Base-by-base conservation (phyloP, 176 grass and related monocot species). In the Aegilops sharonensis region DNA sequence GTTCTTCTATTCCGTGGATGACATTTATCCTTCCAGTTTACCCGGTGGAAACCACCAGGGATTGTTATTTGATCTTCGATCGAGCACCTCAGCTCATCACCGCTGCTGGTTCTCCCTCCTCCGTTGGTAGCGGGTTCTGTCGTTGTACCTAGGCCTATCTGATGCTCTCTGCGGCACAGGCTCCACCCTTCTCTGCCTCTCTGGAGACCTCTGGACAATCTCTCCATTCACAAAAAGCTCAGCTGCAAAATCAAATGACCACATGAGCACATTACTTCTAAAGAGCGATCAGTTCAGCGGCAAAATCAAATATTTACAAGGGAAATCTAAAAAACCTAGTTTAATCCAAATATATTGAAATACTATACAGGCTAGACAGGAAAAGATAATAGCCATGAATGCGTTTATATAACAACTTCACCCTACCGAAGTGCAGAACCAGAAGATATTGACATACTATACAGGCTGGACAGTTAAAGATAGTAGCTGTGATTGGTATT, bases 121-220 rank as follows among this genome's bases (percentile, higher is more conserved):
- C 15, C 92, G 86, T 5, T 86, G 90, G 1, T 94, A 95, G 30
- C 97, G 90, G 23, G 93, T 94, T 61, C 93, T 86, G 85, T 98
- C 93, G 59, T 92, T 98, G 82, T 98, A 91, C 81, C 96, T 83
- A 39, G 97, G 92, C 83, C 94, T 93, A 21, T 95, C 96, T 30
- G 93, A 61, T 18, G 84, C 68, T 75, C 97, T 94, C 36, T 99
- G 94, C 11, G 90, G 92, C 32, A 92, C 90, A 45, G 92, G 90
- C n/a, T 99, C 97, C 12, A 99, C 92, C 72, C 92, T 94, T 67
- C 94, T 91, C 80, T 97, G 97, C 77, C 97, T 94, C 80, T 99
- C 97, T 1, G 92, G 97, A 15, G 92, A 23, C 80, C 94, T 93
- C 75, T 94, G 94, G 71, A 96, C 87, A 78, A 99, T 94, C 87